These are phyloP conservation scores for Setomelanomma holmii DNA, from an alignment of 2,329 filamentous ascomycete species.

Conservation along the genomic window DNA sequence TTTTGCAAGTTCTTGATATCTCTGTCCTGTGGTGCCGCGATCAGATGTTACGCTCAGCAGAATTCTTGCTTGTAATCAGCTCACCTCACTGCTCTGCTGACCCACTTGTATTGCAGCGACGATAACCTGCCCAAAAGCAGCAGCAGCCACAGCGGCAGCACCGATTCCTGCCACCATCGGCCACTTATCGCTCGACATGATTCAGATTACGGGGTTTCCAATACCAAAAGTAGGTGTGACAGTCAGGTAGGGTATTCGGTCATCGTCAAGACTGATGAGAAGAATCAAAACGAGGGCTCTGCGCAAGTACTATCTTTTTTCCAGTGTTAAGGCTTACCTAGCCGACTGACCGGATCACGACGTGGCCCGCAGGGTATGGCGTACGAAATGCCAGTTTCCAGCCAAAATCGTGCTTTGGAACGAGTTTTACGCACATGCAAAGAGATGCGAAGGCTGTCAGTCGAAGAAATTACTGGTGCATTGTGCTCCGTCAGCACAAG, in stretches of 20 bases:
- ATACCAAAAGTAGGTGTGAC: background rate
- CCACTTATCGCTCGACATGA: background rate
- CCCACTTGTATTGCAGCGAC: no score
- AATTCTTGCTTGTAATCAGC: background rate
- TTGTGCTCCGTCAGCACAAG: no score
- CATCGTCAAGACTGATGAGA: background rate
- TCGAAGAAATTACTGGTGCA: no score
- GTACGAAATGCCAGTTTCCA: no score
- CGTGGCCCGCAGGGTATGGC: no score
- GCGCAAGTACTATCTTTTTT: background rate
- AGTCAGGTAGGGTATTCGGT: background rate
- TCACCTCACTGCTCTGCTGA: background rate
- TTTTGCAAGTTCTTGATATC: constrained; percentile 1
- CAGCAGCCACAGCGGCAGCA: background rate
- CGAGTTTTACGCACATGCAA: no score
- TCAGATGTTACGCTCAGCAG: background rate
- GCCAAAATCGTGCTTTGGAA: no score
- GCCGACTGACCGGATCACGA: no score
- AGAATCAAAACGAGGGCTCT: background rate
- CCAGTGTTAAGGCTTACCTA: background rate
- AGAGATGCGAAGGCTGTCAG: no score
- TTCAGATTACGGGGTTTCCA: background rate
- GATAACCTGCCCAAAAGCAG: background rate
- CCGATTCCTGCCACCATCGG: background rate
- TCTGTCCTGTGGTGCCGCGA: background rate